Conservation (phyloP, 2,329 filamentous ascomycete species). For the Sporothrix euskadiensis region DNA sequence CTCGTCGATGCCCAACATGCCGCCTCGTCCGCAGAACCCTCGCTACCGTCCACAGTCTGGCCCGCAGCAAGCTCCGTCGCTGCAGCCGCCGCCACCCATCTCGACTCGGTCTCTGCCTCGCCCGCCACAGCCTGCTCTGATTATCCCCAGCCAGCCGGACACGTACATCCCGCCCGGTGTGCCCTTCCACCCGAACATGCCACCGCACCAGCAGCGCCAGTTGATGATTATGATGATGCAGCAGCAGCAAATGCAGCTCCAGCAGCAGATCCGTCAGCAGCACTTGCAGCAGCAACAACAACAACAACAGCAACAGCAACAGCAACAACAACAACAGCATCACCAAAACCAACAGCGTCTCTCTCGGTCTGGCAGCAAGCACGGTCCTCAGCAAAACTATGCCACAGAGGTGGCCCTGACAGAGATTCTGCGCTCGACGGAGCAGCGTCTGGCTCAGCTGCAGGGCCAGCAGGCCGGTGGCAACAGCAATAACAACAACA, state of each 20-base stretch:
- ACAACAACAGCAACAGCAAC: slow-evolving; percentile 7
- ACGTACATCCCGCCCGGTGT: slow-evolving; percentile 11
- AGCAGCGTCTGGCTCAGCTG: slow-evolving; percentile 46
- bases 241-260: slow-evolving; percentile 27
- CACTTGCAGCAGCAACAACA: slow-evolving; percentile 24
- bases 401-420: slow-evolving; percentile 51
- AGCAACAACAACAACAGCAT: neutral
- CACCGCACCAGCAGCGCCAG: slow-evolving; percentile 26
- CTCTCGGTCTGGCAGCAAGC: neutral
- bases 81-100: slow-evolving; percentile 21
- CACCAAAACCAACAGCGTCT: neutral
- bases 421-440: slow-evolving; percentile 55
- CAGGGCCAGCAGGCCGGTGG: slow-evolving; percentile 6
- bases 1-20: slow-evolving; percentile 15
- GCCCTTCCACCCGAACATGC: neutral
- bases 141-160: slow-evolving; percentile 26
- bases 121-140: slow-evolving; percentile 27
- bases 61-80: slow-evolving; percentile 10
- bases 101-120: slow-evolving; percentile 25
- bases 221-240: slow-evolving; percentile 24
- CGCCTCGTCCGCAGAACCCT: neutral
- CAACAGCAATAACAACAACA: too few species aligned
- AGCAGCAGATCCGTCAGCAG: slow-evolving; percentile 19
- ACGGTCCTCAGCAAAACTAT: slow-evolving; percentile 21
- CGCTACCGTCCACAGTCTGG: slow-evolving; percentile 11